These are phyloP conservation scores for Brassica juncea DNA, from an alignment of 345 rosid species.

Conservation along the genomic window DNA sequence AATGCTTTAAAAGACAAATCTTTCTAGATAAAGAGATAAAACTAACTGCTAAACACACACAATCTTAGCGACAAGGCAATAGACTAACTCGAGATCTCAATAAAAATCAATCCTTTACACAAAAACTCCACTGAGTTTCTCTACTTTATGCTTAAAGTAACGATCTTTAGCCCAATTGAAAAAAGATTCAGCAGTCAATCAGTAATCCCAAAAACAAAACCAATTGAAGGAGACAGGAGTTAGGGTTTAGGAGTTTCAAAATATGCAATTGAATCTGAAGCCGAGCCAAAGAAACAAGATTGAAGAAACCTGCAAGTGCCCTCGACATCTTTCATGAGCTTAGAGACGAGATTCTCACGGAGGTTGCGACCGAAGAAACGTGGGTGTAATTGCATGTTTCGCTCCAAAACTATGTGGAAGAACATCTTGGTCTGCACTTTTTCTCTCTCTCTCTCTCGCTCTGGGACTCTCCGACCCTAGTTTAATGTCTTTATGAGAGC, in stretches of 20 bases:
- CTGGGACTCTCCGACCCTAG: not conserved
- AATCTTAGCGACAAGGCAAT: not conserved
- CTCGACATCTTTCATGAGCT: conserved; percentile 96
- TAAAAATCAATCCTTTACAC: not conserved
- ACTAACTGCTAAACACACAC: not conserved
- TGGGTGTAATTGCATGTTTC: conserved; percentile 93
- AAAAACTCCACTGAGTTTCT: not conserved
- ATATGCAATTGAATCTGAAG: conserved; percentile 6
- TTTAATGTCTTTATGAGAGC: not conserved
- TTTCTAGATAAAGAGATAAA: not conserved
- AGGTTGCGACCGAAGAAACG: conserved; percentile 87
- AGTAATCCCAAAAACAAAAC: not conserved
- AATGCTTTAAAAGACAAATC: not conserved
- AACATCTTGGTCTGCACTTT: conserved; percentile 50
- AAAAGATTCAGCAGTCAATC: not conserved
- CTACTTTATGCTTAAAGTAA: conserved; percentile 3
- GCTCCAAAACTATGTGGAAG: conserved; percentile 83
- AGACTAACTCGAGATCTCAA: not conserved
- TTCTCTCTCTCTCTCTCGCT: not conserved
- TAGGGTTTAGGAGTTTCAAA: conserved; percentile 23
- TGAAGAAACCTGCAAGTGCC: conserved; percentile 82
- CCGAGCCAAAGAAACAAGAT: conserved; percentile 10
- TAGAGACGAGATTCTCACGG: conserved; percentile 73
- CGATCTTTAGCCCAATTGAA: not conserved
- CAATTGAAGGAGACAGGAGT: not conserved